A percentile compares a stretch with the other conserved stretches of the same genome.
Evolutionary conservation across 2,329 filamentous ascomycete genomes (phyloP).

Genomic region (Triangularia setosa): DNA sequence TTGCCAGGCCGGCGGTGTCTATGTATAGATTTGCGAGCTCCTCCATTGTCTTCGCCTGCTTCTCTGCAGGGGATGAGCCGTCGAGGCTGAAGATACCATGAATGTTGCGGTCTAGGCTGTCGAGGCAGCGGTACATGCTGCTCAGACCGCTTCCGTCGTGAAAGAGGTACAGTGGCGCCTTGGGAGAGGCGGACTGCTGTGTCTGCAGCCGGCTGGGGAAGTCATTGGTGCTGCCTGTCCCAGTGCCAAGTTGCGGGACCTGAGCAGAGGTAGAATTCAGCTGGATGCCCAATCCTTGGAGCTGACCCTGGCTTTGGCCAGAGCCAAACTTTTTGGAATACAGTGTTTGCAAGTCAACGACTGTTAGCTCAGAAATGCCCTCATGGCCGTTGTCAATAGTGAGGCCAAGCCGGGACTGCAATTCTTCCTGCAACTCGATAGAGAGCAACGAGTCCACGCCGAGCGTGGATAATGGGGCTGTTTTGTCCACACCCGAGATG

Average conservation of each 20-base stretch:
- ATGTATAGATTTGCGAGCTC: not conserved
- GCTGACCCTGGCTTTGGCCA: not conserved
- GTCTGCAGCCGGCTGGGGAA: not conserved
- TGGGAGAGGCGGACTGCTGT: not conserved
- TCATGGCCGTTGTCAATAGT: not conserved
- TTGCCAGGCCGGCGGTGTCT: not conserved
- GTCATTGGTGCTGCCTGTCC: not conserved
- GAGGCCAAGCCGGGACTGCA: not conserved
- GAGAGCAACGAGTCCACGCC: not conserved
- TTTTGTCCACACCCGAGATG: not conserved
- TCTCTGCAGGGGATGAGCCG: not conserved
- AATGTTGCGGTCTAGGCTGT: not conserved
- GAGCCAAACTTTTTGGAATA: not conserved
- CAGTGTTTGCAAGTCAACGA: not conserved
- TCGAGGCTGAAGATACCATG: not conserved
- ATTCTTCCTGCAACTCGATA: not conserved
- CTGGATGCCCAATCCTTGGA: not conserved
- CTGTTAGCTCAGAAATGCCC: not conserved
- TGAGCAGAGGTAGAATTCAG: not conserved
- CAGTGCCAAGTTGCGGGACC: not conserved
- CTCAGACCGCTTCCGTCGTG: slow-evolving; percentile 5
- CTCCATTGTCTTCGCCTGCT: not conserved
- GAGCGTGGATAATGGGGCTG: not conserved
- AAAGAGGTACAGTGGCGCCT: not conserved
- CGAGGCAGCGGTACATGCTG: not conserved